Evolutionary conservation across 2,329 filamentous ascomycete genomes (phyloP), one percentile per base, ranked within the genome.

Genomic region (Gnomoniopsis smithogilvyi): DNA sequence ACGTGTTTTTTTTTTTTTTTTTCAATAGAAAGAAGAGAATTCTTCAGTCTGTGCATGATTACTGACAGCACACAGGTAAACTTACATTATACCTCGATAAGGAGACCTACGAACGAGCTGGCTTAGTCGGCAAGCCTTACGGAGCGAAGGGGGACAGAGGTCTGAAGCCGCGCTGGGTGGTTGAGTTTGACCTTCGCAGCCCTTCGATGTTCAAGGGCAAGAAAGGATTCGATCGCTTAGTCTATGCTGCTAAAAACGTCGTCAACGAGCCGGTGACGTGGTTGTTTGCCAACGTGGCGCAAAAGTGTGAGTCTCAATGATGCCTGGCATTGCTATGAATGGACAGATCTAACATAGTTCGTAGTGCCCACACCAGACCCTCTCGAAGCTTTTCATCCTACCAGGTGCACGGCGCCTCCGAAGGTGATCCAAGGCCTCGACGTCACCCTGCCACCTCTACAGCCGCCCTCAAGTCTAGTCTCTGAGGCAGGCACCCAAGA

Each of bases 131-230:
- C 1, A 87, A 86, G 63, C 82, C 89, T 19, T 76, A 85, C 58
- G 83, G 82, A 2, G 73, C 75, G 47, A 87, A 86, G 64, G 84
- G 84, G 7, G 79, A 77, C 60, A 77, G 84, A 21, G 80, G 80
- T 1, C 68, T 83, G 50, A 92, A 89, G 68, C 83, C 86, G 56
- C 81, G 91, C 73, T 98, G 90, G 81, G 71, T 88, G 30, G 83
- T 98, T 49, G 85, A 94, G 66, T 79, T 89, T 53, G 87, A 98
- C 61, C 80, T 99, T 30, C 83, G 87, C 19, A 78, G 81, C 6
- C 82, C 87, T 1, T 87, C 87, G 0, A 96, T 96, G 91, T 72
- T 91, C 8, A 88, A 87, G 56, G 92, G 92, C 3, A 95, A 92
- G 71, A 92, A 89, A 64, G 89, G 87, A 0, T 96, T 96, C 67